phyloP scores from a whole-genome alignment of 2,329 filamentous ascomycete genomes.

The Onygena corvina region DNA sequence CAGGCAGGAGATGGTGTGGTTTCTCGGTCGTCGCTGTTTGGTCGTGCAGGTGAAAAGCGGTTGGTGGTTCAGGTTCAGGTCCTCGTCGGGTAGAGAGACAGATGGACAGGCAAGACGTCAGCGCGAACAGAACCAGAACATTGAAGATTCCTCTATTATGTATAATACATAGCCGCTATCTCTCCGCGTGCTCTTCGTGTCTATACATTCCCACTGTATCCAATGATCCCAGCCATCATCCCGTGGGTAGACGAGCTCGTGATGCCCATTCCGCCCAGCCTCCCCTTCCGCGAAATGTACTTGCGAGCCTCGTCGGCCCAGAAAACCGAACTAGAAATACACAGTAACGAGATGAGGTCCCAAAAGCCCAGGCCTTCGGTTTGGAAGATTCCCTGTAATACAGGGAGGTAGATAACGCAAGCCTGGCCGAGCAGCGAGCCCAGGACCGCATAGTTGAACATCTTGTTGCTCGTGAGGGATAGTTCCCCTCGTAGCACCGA shows the following conservation, averaged over 20 bases:
- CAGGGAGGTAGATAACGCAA: conserved; percentile 87
- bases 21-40: too few relatives aligned
- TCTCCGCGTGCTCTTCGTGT: too few relatives aligned
- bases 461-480: conserved; percentile 68
- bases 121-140: too few relatives aligned
- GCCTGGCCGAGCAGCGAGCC: conserved; percentile 75
- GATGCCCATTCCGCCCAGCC: conserved; percentile 19
- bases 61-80: too few relatives aligned
- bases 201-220: conserved; percentile 34
- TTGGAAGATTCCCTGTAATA: conserved; percentile 88
- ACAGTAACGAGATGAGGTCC: conserved; percentile 61
- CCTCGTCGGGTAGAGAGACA: too few relatives aligned
- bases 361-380: conserved; percentile 68
- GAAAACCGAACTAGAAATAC: conserved; percentile 79
- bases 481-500: conserved; percentile 79
- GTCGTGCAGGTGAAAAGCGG: too few relatives aligned
- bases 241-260: conserved; percentile 18
- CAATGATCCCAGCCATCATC: conserved; percentile 15
- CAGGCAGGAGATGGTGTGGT: too few relatives aligned
- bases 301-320: conserved; percentile 91
- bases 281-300: conserved; percentile 36
- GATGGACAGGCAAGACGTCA: too few relatives aligned
- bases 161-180: too few relatives aligned
- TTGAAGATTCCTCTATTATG: too few relatives aligned
- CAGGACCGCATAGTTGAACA: conserved; percentile 93